Conservation (phyloP, 495 filamentous ascomycete genomes). For the Chaetomium cochliodes region DNA sequence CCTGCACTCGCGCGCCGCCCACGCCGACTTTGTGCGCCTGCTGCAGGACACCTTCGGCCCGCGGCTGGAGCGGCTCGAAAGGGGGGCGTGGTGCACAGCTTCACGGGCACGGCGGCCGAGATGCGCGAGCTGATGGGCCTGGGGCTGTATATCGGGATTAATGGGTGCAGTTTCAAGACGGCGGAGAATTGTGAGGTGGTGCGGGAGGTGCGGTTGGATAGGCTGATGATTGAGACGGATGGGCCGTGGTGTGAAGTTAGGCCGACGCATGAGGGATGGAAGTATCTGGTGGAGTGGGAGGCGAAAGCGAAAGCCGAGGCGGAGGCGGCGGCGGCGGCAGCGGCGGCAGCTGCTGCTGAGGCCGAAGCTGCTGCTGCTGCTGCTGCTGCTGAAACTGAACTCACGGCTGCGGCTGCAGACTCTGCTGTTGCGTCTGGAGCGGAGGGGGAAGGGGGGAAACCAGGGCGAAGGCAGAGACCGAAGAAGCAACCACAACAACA, state of each 20-base stretch:
- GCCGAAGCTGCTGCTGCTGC: background rate
- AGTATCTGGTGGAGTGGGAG: conserved; percentile 47
- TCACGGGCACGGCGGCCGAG: conserved; percentile 81
- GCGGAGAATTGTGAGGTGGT: conserved; percentile 84
- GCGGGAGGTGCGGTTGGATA: conserved; percentile 65
- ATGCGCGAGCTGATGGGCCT: conserved; percentile 71
- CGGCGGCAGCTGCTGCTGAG: conserved; percentile 2
- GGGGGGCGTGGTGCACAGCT: conserved; percentile 82
- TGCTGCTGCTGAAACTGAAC: background rate
- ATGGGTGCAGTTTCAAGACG: conserved; percentile 91
- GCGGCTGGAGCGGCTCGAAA: conserved; percentile 59
- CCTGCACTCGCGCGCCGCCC: conserved; percentile 82
- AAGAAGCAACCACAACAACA: conserved; percentile 30
- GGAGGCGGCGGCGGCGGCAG: background rate
- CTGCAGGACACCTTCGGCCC: conserved; percentile 47
- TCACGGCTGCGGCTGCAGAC: background rate
- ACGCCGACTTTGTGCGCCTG: conserved; percentile 73
- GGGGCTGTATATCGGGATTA: conserved; percentile 81
- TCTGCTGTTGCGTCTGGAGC: background rate
- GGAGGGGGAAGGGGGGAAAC: conserved; percentile 3
- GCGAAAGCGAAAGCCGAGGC: conserved; percentile 8
- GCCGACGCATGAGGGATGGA: conserved; percentile 61
- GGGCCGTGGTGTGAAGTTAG: conserved; percentile 83
- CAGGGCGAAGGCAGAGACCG: conserved; percentile 9
- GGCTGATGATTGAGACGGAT: conserved; percentile 89